Evolutionary conservation across 345 rosid species (phyloP), one percentile per base, ranked within the genome.

Genomic region (Gossypium anomalum): DNA sequence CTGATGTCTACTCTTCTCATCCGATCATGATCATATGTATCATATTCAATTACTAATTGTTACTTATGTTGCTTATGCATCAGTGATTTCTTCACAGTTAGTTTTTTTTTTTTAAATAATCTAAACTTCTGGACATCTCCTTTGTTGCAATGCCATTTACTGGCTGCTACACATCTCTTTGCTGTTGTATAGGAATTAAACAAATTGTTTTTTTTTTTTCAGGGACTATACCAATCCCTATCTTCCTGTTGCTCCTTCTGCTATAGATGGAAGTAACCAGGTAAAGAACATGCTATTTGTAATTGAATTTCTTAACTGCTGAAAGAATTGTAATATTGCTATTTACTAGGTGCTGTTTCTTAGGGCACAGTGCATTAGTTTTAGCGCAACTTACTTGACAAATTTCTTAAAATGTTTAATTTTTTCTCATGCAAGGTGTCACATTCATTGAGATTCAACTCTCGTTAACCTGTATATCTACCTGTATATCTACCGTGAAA

Each of bases 181-280:
- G 14, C 52, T 71, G 12, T 29, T 63, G 45, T 69, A 15, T 76
- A 17, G 44, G 49, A 49, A 55, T 67, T 75, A 27, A 61, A n/a
- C 10, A 16, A 53, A 16, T 17, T 44, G 57, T 5, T 60, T 65
- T 67, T 61, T 17, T n/a, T 48, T 27, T 43, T 76, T 41, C 87
- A 96, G 99, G 91, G 99, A 96, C 87, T 96, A 93, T 78, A 96
- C 98, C 20, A 96, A 96, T 78, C 88, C 92, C 43, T 93, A 85
- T 80, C 98, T 96, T 81, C 97, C 98, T 25, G 93, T 96, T 87
- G 98, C 98, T 68, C 97, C 93, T 70, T 96, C 97, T 65, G 98
- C 99, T 61, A 92, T 96, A 72, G 99, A 92, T 83, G 97, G 92
- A 67, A 83, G 84, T 79, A 90, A 89, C 70, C 90, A 89, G 93